Conservation (phyloP, 331 rosid species). For the Rosa hybrid region DNA sequence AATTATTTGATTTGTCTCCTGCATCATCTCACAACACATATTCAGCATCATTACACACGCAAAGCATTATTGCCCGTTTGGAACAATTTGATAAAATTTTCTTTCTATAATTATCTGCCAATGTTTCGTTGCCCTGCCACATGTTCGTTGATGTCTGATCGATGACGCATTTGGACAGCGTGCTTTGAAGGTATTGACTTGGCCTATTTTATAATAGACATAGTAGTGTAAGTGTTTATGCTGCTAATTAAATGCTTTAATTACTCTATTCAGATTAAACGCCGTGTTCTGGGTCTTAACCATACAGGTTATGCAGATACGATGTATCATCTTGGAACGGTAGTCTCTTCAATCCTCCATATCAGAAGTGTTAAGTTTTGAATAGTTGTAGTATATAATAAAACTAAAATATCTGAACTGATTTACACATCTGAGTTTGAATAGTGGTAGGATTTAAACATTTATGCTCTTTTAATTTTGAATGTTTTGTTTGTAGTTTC, state of each 20-base stretch:
- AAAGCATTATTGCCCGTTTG: not conserved
- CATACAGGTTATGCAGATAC: slow-evolving; percentile 86
- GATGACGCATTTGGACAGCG: slow-evolving; percentile 51
- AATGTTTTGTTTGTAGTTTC: no score
- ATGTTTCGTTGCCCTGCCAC: slow-evolving; percentile 25
- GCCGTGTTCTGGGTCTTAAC: slow-evolving; percentile 68
- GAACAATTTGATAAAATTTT: not conserved
- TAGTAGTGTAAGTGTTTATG: not conserved
- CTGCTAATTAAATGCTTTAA: slow-evolving; percentile 8
- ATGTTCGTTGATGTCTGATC: slow-evolving; percentile 16
- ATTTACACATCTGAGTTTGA: not conserved
- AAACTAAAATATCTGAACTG: no score
- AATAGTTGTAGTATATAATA: no score
- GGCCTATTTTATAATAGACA: not conserved
- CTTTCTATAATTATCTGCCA: slow-evolving; percentile 22
- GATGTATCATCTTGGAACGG: slow-evolving; percentile 90
- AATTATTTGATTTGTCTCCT: slow-evolving; percentile 8
- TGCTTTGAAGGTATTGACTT: slow-evolving; percentile 74
- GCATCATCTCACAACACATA: slow-evolving; percentile 9
- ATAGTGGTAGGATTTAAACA: not conserved
- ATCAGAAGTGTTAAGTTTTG: not conserved
- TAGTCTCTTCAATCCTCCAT: slow-evolving; percentile 35
- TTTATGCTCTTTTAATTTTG: not conserved
- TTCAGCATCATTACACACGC: slow-evolving; percentile 1
- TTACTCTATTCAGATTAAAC: slow-evolving; percentile 62